These are phyloP conservation scores for Rhododendron griersonianum DNA, from an alignment of 148 eudicot species.

Conservation along the genomic window DNA sequence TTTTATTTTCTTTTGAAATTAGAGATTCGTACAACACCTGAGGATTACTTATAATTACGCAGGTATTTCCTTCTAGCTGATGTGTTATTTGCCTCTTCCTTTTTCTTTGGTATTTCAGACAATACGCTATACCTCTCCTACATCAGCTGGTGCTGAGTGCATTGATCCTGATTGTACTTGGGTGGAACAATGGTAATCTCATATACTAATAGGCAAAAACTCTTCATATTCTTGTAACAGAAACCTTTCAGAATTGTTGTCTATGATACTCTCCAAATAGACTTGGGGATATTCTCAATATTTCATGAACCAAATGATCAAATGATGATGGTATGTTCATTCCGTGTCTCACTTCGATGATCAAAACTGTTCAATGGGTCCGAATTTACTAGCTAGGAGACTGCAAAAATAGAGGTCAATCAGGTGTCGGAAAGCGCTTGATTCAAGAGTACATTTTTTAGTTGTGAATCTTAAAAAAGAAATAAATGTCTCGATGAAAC, in stretches of 20 bases:
- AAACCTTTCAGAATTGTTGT: background rate
- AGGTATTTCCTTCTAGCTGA: background rate
- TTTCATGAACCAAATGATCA: background rate
- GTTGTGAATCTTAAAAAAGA: background rate
- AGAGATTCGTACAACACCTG: background rate
- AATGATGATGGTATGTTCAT: background rate
- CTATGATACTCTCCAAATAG: background rate
- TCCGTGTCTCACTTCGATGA: background rate
- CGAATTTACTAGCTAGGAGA: background rate
- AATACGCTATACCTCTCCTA: constrained; percentile 74
- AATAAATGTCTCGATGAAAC: background rate
- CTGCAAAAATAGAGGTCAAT: background rate
- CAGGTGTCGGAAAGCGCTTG: background rate
- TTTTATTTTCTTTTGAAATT: background rate
- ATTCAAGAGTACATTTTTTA: background rate
- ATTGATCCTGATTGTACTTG: constrained; percentile 89
- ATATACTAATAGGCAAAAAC: background rate
- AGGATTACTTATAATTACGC: background rate
- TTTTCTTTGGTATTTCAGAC: constrained; percentile 37
- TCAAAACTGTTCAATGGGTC: background rate
- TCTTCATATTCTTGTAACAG: background rate
- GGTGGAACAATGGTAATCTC: constrained; percentile 93
- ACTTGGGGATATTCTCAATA: background rate
- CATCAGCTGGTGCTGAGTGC: constrained; percentile 97
- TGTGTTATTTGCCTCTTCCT: background rate